Evolutionary conservation across 495 filamentous ascomycete genomes (phyloP).

Genomic region (Penicillium atrosanguineum): DNA sequence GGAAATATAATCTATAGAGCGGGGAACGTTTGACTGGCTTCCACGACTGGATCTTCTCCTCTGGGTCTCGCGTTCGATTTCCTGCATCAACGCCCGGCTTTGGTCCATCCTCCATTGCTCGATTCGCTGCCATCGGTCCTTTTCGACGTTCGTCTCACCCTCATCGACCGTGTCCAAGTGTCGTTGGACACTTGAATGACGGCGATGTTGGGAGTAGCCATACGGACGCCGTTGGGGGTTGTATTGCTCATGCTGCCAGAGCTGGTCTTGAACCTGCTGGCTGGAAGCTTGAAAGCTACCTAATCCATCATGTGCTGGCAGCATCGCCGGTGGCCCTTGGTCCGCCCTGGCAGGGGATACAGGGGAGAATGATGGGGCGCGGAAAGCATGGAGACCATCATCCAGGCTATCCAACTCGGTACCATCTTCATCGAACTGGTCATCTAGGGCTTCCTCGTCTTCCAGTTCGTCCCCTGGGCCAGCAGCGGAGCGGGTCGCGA

Average conservation of each 20-base stretch:
- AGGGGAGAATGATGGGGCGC: constrained; percentile 58
- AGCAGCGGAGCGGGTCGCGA: constrained; percentile 51
- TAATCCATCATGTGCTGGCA: constrained; percentile 89
- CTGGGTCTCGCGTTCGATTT: constrained; percentile 83
- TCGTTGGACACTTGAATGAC: constrained; percentile 60
- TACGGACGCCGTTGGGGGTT: constrained; percentile 59
- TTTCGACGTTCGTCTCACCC: constrained; percentile 51
- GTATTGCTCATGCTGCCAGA: constrained; percentile 82
- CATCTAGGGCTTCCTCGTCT: constrained; percentile 48
- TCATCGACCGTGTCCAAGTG: constrained; percentile 64
- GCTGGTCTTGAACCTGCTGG: constrained; percentile 64
- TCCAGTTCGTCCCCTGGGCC: constrained; percentile 46
- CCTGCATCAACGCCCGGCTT: constrained; percentile 76
- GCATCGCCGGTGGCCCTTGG: constrained; percentile 57
- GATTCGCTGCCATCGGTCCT: constrained; percentile 76
- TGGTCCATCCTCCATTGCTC: constrained; percentile 92
- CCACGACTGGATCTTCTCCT: constrained; percentile 46
- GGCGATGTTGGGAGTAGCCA: constrained; percentile 32
- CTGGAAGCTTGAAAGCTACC: constrained; percentile 70
- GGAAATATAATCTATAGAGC: constrained; percentile 19
- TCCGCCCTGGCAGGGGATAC: constrained; percentile 45
- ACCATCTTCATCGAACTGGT: constrained; percentile 61
- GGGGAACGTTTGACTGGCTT: constrained; percentile 31
- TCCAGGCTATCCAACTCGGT: constrained; percentile 86
- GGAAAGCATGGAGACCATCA: constrained; percentile 83